phyloP scores from a whole-genome alignment of 108 stramenopile genomes.

The Cyclotella choctawhatcheeana region DNA sequence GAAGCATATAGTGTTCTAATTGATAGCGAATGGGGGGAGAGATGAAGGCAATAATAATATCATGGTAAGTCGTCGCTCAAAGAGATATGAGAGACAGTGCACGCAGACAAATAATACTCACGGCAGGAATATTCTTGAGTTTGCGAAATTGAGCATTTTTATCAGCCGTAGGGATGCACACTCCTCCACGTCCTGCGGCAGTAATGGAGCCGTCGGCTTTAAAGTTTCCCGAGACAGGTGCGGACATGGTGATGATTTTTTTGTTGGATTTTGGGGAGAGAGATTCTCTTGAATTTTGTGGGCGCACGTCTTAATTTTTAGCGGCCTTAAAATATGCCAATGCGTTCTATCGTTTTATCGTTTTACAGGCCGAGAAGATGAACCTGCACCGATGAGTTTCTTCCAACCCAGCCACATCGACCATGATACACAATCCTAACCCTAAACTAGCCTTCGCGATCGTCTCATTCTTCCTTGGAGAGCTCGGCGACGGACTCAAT shows the following conservation, averaged over 20 bases:
- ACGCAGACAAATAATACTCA: too few species aligned
- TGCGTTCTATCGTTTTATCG: neutral
- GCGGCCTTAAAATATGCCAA: neutral
- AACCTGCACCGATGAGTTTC: neutral
- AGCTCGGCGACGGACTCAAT: constrained; percentile 85
- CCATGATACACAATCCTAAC: neutral
- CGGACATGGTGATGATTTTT: constrained; percentile 13
- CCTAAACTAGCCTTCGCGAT: constrained; percentile 72
- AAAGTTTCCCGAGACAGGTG: constrained; percentile 66
- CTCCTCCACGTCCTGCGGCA: constrained; percentile 85
- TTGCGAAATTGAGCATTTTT: constrained; percentile 90
- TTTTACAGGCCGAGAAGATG: neutral
- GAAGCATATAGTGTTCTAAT: constrained; percentile 83
- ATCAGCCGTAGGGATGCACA: constrained; percentile 79
- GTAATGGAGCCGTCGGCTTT: constrained; percentile 86
- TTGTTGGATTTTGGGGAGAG: neutral
- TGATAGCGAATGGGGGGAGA: neutral
- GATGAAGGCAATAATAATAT: neutral
- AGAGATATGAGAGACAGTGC: neutral
- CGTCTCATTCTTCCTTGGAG: constrained; percentile 81
- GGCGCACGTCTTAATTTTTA: neutral
- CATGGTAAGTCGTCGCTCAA: neutral
- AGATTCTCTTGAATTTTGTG: too few species aligned
- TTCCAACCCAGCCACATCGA: neutral
- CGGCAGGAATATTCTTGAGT: constrained; percentile 69